Base-by-base conservation (phyloP, 148 eudicot species). In the Salicornia ramosissima region DNA sequence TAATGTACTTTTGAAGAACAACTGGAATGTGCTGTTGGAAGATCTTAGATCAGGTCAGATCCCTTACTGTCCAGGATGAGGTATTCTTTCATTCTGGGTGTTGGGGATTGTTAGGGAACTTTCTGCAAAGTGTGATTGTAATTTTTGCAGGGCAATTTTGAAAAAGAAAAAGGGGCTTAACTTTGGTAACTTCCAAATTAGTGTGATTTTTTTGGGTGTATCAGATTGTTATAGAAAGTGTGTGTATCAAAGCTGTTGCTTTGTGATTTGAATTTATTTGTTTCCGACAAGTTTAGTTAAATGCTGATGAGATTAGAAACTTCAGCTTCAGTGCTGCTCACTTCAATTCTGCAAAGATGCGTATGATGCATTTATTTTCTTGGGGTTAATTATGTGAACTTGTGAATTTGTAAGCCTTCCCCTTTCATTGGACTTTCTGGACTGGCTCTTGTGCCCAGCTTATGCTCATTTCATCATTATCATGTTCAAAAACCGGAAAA, bases 1-100 rank as follows among this genome's bases (percentile, higher is more conserved):
- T 65, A 73, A 73, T 54, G 36, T 55, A 21, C 65, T 59, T 59
- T 14, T 31, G 66, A 45, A 43, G 66, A 69, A 16, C 65, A 24
- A 34, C 57, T 55, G 64, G 31, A 63, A 61, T 45, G 65, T 22
- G 55, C 71, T 53, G 75, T 24, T 46, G 40, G 8, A 40, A 64
- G 39, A 30, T 51, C 14, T 10, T 26, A 36, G 61, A 26, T 12
- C 10, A 45, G 29, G 36, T 18, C 43, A 64, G 28, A 25, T 39
- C 50, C 64, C 25, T 14, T 24, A 49, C 24, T 49, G 40, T 24
- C 51, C 39, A 69, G 72, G 64, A 69, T 4, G 51, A 54, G 61
- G 40, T 68, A 53, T 21, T 68, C 34, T 68, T 58, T 25, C 25
- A 5, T 69, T 19, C 72, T 42, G 22, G 30, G 64, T 55, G 63